Percentiles rank a stretch among this genome's conserved stretches.
These are phyloP conservation scores for Oenanthe javanica DNA, from an alignment of 140 eudicot genomes.

Conservation along the genomic window DNA sequence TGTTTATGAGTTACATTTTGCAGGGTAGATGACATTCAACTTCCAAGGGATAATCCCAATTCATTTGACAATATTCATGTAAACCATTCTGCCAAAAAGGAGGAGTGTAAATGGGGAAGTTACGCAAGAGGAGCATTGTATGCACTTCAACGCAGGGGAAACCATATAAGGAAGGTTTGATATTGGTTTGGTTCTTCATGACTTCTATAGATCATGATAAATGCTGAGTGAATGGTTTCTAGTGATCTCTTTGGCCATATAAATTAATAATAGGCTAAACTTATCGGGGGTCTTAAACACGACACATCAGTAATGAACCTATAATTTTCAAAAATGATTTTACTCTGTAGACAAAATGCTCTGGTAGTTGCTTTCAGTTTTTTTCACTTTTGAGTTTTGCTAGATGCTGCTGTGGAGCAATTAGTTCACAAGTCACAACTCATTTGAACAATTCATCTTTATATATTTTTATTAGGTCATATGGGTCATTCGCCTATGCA, in stretches of 20 bases:
- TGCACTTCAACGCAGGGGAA: slow-evolving; percentile 62
- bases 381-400: neutral
- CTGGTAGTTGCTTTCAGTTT: neutral
- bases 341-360: neutral
- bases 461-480: neutral
- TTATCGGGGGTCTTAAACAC: neutral
- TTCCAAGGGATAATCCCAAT: slow-evolving; percentile 28
- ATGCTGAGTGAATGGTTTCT: neutral
- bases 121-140: slow-evolving; percentile 86
- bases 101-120: slow-evolving; percentile 83
- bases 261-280: neutral
- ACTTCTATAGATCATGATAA: neutral
- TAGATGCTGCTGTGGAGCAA: neutral
- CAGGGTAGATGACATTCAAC: slow-evolving; percentile 77
- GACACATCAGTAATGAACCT: neutral
- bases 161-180: slow-evolving; percentile 58
- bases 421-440: neutral
- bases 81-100: slow-evolving; percentile 26
- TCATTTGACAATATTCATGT: slow-evolving; percentile 25
- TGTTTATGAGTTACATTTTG: slow-evolving; percentile 14
- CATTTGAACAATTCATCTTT: neutral
- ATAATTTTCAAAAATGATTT: neutral
- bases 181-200: neutral
- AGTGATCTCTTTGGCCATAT: neutral
- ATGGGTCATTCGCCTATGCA: neutral